Evolutionary conservation across 352 stramenopile genomes (phyloP).

Genomic region (Phytophthora litchii): DNA sequence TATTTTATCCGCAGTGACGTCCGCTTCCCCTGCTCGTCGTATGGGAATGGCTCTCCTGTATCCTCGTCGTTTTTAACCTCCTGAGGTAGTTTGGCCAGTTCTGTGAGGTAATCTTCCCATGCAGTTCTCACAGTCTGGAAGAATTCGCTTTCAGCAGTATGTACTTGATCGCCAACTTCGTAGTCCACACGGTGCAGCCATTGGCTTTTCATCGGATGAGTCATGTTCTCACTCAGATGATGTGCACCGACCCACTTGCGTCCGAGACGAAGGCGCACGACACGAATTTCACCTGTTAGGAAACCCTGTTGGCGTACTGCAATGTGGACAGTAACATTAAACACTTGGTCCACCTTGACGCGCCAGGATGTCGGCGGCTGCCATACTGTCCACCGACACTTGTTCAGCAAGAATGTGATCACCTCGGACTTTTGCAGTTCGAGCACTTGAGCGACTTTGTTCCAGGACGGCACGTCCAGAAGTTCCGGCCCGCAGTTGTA

Average conservation of each 20-base stretch:
- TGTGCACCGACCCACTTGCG: slow-evolving; percentile 73
- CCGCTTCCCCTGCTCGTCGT: slow-evolving; percentile 59
- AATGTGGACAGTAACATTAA: slow-evolving; percentile 60
- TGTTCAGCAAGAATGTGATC: slow-evolving; percentile 41
- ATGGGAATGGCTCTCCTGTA: slow-evolving; percentile 38
- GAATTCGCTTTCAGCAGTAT: slow-evolving; percentile 53
- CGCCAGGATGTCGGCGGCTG: slow-evolving; percentile 64
- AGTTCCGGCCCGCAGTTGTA: slow-evolving; percentile 60
- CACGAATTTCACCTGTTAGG: slow-evolving; percentile 54
- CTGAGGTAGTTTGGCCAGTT: slow-evolving; percentile 53
- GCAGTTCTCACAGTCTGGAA: slow-evolving; percentile 57
- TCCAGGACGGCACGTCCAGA: slow-evolving; percentile 49
- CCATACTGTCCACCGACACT: slow-evolving; percentile 61
- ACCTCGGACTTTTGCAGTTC: slow-evolving; percentile 42
- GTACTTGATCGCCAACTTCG: slow-evolving; percentile 41
- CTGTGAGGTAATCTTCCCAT: slow-evolving; percentile 63
- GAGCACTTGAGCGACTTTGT: slow-evolving; percentile 36
- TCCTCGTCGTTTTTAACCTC: slow-evolving; percentile 45
- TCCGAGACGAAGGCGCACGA: slow-evolving; percentile 60
- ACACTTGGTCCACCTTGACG: slow-evolving; percentile 71
- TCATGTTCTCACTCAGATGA: slow-evolving; percentile 55
- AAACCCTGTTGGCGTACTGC: slow-evolving; percentile 51
- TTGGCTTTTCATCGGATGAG: slow-evolving; percentile 34
- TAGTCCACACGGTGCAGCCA: slow-evolving; percentile 79
- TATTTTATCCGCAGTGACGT: slow-evolving; percentile 68